Base-by-base conservation (phyloP, 2,329 filamentous ascomycete species). In the Metarhizium rileyi region DNA sequence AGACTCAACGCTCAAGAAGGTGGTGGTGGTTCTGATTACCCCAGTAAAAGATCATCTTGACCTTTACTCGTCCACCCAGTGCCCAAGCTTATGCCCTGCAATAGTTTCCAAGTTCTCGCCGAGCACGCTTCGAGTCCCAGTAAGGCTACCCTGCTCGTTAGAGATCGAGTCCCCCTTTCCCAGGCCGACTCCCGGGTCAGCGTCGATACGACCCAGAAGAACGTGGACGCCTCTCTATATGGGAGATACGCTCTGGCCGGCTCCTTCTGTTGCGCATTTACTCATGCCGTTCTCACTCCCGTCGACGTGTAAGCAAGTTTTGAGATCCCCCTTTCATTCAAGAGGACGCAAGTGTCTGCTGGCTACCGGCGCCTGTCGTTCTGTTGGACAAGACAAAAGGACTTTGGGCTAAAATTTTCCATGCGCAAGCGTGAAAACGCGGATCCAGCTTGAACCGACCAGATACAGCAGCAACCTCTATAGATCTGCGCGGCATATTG, bases 211-310 rank as follows among this genome's bases (percentile, higher is more conserved):
- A 36, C 33, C 33, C 10, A 36, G n/a, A 36, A 36, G 33, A 36
- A 72, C 55, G 66, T 65, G 56, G 75, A 73, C 59, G 4, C 90
- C 60, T 75, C 70, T 53, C 87, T 98, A 63, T 97, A 97, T 84
- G 87, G 87, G 63, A 83, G 89, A 74, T 96, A 96, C 77, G 91
- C 93, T 74, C 86, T 98, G 65, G 90, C 93, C 64, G 93, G 93
- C 75, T 93, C 93, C 63, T 76, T 97, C 78, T 96, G 93, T 84
- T 98, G 93, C 75, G 91, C 90, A 63, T 77, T 97, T 75, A 98
- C 93, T 68, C 93, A 98, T 81, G 93, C 91, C 72, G 86, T 80
- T 66, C 83, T 97, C 64, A 98, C 93, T 61, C 93, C 93, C 67
- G 90, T 98, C 72, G 93, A 98, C 87, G 93, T 98, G 91, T 97